phyloP scores from a whole-genome alignment of 1,139 yeast genomes.

The Candida tetrigidarum region DNA sequence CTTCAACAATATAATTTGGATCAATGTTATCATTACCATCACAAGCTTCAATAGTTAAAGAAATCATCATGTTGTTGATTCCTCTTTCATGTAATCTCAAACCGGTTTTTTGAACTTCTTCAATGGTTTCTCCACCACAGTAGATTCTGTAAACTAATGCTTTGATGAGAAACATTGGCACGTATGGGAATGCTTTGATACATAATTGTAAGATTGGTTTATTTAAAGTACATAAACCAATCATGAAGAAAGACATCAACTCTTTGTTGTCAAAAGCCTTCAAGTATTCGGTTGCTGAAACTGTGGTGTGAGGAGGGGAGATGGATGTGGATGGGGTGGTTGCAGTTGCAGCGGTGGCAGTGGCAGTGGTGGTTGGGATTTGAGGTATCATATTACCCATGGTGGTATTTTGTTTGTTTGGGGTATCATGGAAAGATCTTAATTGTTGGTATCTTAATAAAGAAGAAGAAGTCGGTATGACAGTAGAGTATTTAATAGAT shows the following conservation, averaged over 20 bases:
- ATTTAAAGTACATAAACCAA: slow-evolving; percentile 69
- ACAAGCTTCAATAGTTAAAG: slow-evolving; percentile 92
- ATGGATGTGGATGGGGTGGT: slow-evolving; percentile 3
- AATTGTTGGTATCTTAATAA: neutral
- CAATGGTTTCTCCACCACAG: slow-evolving; percentile 86
- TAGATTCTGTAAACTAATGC: slow-evolving; percentile 79
- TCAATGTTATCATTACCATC: slow-evolving; percentile 71
- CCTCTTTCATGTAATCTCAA: slow-evolving; percentile 68
- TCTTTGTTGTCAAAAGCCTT: slow-evolving; percentile 42
- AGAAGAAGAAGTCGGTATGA: slow-evolving; percentile 1
- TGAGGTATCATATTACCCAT: slow-evolving; percentile 12
- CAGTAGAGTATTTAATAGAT: slow-evolving; percentile 2
- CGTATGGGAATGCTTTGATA: slow-evolving; percentile 70
- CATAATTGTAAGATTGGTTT: slow-evolving; percentile 63
- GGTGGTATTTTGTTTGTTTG: slow-evolving; percentile 21
- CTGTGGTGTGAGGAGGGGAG: slow-evolving; percentile 4
- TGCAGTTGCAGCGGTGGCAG: slow-evolving; percentile 2
- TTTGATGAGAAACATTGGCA: slow-evolving; percentile 74
- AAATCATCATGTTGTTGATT: slow-evolving; percentile 91
- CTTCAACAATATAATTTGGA: slow-evolving; percentile 65
- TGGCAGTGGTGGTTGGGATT: slow-evolving; percentile 3
- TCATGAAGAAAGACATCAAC: slow-evolving; percentile 63
- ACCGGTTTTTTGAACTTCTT: slow-evolving; percentile 75
- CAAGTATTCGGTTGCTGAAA: slow-evolving; percentile 30
- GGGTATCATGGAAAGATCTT: slow-evolving; percentile 23